Conservation (phyloP, 495 filamentous ascomycete species). For the Aspergillus ellipticus region DNA sequence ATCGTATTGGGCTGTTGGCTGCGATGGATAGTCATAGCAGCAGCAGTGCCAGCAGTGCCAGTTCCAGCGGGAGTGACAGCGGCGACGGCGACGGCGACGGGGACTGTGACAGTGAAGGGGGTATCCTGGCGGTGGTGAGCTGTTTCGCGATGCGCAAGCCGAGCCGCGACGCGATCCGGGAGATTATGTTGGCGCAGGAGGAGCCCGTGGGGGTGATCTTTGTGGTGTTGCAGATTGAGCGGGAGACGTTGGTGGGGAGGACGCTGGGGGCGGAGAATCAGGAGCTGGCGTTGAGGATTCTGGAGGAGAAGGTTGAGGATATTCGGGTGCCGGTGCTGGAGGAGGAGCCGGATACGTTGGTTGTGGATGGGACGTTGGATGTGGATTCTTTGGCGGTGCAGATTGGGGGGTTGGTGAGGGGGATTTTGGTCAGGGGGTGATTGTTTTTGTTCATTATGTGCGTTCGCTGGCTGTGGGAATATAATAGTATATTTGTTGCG, state of each 20-base stretch:
- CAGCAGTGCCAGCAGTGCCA: not conserved
- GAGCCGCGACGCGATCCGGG: not conserved
- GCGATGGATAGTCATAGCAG: no score
- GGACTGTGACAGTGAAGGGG: no score
- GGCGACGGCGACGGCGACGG: no score
- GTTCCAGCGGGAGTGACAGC: not conserved
- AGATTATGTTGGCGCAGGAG: not conserved
- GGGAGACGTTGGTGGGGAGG: not conserved
- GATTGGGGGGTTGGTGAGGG: not conserved
- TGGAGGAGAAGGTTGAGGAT: not conserved
- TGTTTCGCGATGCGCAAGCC: not conserved
- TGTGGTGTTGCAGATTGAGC: not conserved
- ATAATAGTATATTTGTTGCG: no score
- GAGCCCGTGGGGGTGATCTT: not conserved
- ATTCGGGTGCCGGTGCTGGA: not conserved
- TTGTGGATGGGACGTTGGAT: not conserved
- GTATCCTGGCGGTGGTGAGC: no score
- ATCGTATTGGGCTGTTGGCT: not conserved
- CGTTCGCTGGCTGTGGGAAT: no score
- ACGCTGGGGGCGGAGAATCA: not conserved
- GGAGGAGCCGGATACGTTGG: not conserved
- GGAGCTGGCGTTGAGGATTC: not conserved
- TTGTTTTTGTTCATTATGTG: no score
- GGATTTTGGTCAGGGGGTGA: no score
- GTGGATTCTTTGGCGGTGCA: not conserved